Percentiles rank a stretch among this genome's conserved stretches.
Evolutionary conservation across 495 filamentous ascomycete species (phyloP).

Genomic region (Talaromyces wortmannii): DNA sequence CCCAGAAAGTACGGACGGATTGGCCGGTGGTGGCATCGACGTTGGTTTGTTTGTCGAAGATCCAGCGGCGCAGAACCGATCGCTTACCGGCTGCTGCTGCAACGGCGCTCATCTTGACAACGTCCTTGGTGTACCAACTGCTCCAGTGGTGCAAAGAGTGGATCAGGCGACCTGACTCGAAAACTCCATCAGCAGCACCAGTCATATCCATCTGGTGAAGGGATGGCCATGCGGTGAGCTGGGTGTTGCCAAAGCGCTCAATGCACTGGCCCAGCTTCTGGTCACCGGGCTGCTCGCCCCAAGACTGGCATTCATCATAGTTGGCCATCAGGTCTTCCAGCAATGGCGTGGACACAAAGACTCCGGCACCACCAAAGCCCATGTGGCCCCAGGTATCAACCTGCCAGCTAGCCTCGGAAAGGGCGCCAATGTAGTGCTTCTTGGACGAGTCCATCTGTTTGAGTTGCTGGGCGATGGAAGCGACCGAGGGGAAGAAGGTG

Average conservation of each 20-base stretch:
- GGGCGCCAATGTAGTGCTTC: slow-evolving; percentile 53
- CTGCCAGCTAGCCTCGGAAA: slow-evolving; percentile 56
- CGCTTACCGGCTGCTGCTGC: slow-evolving; percentile 51
- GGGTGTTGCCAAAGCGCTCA: slow-evolving; percentile 45
- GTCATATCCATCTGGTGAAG: slow-evolving; percentile 59
- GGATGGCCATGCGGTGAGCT: slow-evolving; percentile 49
- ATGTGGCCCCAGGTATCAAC: slow-evolving; percentile 55
- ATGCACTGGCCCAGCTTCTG: slow-evolving; percentile 58
- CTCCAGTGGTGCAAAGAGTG: slow-evolving; percentile 64
- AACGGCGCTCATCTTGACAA: slow-evolving; percentile 53
- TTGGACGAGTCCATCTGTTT: slow-evolving; percentile 45
- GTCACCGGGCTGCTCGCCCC: slow-evolving; percentile 49
- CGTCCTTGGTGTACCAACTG: slow-evolving; percentile 44
- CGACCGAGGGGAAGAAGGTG: slow-evolving; percentile 63
- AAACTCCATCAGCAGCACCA: slow-evolving; percentile 54
- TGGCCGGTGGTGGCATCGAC: slow-evolving; percentile 31
- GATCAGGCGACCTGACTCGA: slow-evolving; percentile 50
- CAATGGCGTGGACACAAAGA: slow-evolving; percentile 57
- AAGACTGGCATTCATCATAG: slow-evolving; percentile 46
- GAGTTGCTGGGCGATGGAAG: slow-evolving; percentile 44
- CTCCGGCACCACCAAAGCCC: slow-evolving; percentile 64
- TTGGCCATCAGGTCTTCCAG: slow-evolving; percentile 45
- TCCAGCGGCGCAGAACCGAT: slow-evolving; percentile 54
- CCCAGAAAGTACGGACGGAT: slow-evolving; percentile 37
- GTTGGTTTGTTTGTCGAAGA: slow-evolving; percentile 47